Evolutionary conservation across 768 basidiomycete genomes (phyloP).

Genomic region (Leccinum boreale): DNA sequence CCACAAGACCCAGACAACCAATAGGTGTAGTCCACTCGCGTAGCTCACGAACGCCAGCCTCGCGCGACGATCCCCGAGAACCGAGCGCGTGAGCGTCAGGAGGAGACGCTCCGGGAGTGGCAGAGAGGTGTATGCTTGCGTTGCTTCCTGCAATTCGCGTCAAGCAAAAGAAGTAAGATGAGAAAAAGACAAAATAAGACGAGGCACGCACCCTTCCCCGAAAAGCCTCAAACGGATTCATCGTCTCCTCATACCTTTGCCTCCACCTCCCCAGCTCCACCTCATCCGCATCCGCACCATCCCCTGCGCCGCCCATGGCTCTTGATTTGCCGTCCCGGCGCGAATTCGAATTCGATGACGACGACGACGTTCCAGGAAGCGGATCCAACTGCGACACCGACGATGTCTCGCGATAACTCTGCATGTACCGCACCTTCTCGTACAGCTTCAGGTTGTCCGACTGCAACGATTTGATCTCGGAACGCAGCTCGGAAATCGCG

Average conservation of each 20-base stretch:
- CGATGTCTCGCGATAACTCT: slow-evolving; percentile 85
- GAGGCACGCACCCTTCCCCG: slow-evolving; percentile 74
- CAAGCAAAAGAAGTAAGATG: background rate
- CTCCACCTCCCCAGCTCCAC: slow-evolving; percentile 87
- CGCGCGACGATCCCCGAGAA: slow-evolving; percentile 88
- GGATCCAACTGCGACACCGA: slow-evolving; percentile 66
- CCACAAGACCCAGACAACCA: slow-evolving; percentile 70
- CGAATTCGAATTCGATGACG: slow-evolving; percentile 1
- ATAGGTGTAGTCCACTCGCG: slow-evolving; percentile 72
- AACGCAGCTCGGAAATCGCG: slow-evolving; percentile 87
- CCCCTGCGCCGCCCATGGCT: slow-evolving; percentile 1
- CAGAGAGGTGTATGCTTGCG: slow-evolving; percentile 86
- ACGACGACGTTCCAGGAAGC: slow-evolving; percentile 42
- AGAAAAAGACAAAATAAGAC: background rate
- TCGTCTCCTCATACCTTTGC: slow-evolving; percentile 90
- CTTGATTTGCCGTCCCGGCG: slow-evolving; percentile 2
- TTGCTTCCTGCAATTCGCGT: slow-evolving; percentile 70
- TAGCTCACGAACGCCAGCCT: slow-evolving; percentile 88
- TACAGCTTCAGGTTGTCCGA: slow-evolving; percentile 96
- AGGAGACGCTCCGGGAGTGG: slow-evolving; percentile 91
- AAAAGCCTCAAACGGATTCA: slow-evolving; percentile 99
- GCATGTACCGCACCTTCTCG: slow-evolving; percentile 99
- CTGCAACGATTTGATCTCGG: slow-evolving; percentile 89
- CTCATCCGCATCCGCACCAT: slow-evolving; percentile 35
- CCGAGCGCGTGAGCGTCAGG: slow-evolving; percentile 76